Evolutionary conservation across 352 stramenopile genomes (phyloP).

Genomic region (Thraustochytrium sp.): DNA sequence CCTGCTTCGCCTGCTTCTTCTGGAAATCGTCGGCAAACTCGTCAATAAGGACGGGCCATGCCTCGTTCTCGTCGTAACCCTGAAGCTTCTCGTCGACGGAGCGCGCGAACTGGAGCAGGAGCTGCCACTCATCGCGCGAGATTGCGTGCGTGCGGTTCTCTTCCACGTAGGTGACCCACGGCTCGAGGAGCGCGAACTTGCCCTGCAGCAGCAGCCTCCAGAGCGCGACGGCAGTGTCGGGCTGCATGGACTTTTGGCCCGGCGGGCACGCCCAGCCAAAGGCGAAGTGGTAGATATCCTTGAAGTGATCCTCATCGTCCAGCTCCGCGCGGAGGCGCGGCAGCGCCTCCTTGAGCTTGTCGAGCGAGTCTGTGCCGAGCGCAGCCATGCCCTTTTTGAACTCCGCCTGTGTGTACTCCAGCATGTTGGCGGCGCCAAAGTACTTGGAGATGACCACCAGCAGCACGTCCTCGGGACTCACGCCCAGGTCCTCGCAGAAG

Average conservation of each 20-base stretch:
- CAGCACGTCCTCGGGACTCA: slow-evolving; percentile 13
- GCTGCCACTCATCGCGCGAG: slow-evolving; percentile 35
- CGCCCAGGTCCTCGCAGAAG: slow-evolving; percentile 13
- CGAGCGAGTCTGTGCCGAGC: background rate
- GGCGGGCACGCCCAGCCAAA: slow-evolving; percentile 20
- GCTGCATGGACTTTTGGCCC: slow-evolving; percentile 36
- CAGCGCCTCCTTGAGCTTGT: background rate
- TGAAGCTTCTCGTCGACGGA: background rate
- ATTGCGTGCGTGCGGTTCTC: slow-evolving; percentile 20
- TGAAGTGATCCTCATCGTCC: background rate
- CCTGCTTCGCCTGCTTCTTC: no score
- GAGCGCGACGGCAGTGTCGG: slow-evolving; percentile 29
- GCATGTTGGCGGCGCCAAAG: slow-evolving; percentile 33
- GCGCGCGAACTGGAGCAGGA: slow-evolving; percentile 22
- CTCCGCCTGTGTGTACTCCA: slow-evolving; percentile 40
- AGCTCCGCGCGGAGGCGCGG: background rate
- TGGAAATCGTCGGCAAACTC: slow-evolving; percentile 23
- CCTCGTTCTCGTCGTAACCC: slow-evolving; percentile 34
- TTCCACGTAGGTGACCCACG: slow-evolving; percentile 2
- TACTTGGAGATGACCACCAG: slow-evolving; percentile 35
- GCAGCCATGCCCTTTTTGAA: background rate
- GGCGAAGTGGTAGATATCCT: slow-evolving; percentile 20
- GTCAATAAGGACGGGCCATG: slow-evolving; percentile 32
- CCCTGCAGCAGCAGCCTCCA: slow-evolving; percentile 17
- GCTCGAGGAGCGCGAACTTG: slow-evolving; percentile 5